These are phyloP conservation scores for Starmerella stellata DNA, from an alignment of 805 yeast genomes.

Conservation along the genomic window DNA sequence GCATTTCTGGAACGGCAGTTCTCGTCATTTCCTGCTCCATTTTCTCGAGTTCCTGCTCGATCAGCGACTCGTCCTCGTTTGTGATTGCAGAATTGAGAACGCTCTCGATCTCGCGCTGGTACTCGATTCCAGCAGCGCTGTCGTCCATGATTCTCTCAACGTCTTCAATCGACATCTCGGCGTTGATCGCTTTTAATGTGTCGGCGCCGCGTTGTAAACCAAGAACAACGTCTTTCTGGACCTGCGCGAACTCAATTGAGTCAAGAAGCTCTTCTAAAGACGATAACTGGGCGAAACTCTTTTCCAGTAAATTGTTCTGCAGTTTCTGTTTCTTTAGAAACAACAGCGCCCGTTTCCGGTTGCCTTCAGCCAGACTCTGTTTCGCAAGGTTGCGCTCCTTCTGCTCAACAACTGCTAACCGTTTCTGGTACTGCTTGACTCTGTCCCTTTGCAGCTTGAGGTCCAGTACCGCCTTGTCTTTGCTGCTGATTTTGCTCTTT, in stretches of 20 bases:
- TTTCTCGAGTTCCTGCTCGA: constrained; percentile 16
- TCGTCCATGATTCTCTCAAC: constrained; percentile 76
- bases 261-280: constrained; percentile 53
- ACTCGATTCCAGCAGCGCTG: constrained; percentile 58
- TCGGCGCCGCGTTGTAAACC: constrained; percentile 70
- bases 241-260: constrained; percentile 64
- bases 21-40: constrained; percentile 9
- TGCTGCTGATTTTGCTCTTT: constrained; percentile 37
- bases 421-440: constrained; percentile 50
- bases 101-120: constrained; percentile 39
- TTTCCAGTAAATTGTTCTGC: constrained; percentile 52
- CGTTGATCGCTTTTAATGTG: constrained; percentile 56
- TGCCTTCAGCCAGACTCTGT: constrained; percentile 33
- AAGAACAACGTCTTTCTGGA: constrained; percentile 66
- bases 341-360: constrained; percentile 44
- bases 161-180: constrained; percentile 56
- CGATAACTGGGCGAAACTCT: constrained; percentile 60
- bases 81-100: constrained; percentile 25
- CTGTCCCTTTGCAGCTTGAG: constrained; percentile 78
- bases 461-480: constrained; percentile 73
- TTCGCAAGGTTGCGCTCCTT: constrained; percentile 47
- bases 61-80: constrained; percentile 23
- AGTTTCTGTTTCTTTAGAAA: constrained; percentile 63
- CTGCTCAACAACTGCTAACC: constrained; percentile 37
- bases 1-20: too few species aligned